Base-by-base conservation (phyloP, 31 red algal genomes). In the Bonnemaisonia californica region DNA sequence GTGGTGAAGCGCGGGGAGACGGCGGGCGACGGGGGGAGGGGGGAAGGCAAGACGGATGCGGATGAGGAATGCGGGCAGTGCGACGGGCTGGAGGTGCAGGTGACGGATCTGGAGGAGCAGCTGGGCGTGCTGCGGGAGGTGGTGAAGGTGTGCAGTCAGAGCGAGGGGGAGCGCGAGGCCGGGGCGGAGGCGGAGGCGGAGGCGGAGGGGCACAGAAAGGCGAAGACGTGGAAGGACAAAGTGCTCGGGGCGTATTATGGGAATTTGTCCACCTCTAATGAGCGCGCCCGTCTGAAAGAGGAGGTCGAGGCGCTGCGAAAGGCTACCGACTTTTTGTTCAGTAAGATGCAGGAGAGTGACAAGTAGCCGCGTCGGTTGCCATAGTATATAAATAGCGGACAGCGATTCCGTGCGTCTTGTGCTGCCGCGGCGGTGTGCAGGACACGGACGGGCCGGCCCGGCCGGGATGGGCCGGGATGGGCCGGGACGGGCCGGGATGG, bases 251-350 rank as follows among this genome's bases (percentile, higher is more conserved):
- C 83, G 4, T 87, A 87, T 39, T 87, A 78, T 55, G 83, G 83
- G 23, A 78, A 69, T 33, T 77, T 31, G 33, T 28, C 83, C 29
- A 59, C 57, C 28, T 60, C 65, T n/a, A 70, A 32, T 35, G 83
- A 87, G 62, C 60, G 73, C 22, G 57, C 13, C 11, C 60, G 83
- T 27, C 72, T 87, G 37, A 69, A 71, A 39, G 72, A 62, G 48
- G 83, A 87, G 41, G 83, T 87, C 28, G 83, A 87, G 23, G 83
- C 83, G 3, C 83, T 87, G 60, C 71, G 83, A 21, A 87, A 71
- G 73, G 83, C 83, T 29, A 87, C 83, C 48, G 83, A 87, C 83
- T 79, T 87, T n/a, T 59, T 79, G 62, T 87, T 87, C 51, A 54
- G 69, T 2, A 87, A 79, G 71, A 35, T 87, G 73, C 83, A 87